Evolutionary conservation across 495 filamentous ascomycete species (phyloP).

Genomic region (Hypoxylon intermedium): DNA sequence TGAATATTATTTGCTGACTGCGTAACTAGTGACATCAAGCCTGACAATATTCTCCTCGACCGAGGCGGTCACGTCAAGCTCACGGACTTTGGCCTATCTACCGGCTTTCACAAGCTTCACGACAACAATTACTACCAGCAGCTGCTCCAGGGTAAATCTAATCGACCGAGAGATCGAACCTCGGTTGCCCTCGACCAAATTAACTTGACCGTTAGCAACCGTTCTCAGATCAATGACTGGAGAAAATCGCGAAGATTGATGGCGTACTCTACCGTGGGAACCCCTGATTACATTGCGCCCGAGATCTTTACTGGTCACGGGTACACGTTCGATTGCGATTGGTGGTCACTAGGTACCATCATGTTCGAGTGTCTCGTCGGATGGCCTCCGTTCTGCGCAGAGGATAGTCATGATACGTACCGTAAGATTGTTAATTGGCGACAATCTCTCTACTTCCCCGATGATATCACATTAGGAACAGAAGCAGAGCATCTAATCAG

Average conservation of each 20-base stretch:
- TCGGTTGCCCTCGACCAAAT: constrained; percentile 97
- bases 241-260: constrained; percentile 91
- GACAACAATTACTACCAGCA: constrained; percentile 98
- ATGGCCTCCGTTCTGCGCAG: constrained; percentile 98
- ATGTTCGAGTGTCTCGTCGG: constrained; percentile 99
- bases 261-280: constrained; percentile 98
- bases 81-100: constrained; percentile 97
- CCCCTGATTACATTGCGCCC: constrained; percentile 97
- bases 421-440: constrained; percentile 99
- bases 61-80: constrained; percentile 96
- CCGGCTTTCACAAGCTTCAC: constrained; percentile 95
- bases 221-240: constrained; percentile 97
- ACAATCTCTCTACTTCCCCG: constrained; percentile 93
- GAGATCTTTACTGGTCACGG: constrained; percentile 97
- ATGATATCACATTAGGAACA: constrained; percentile 84
- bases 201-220: constrained; percentile 96
- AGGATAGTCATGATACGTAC: constrained; percentile 96
- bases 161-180: constrained; percentile 77
- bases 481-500: constrained; percentile 89
- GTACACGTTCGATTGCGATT: constrained; percentile 96
- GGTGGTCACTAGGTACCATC: constrained; percentile 98
- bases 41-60: constrained; percentile 97
- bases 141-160: constrained; percentile 83
- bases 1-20: constrained; percentile 19
- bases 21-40: constrained; percentile 87